Conservation (phyloP, 2,329 filamentous ascomycete genomes). For the Microdochium nivale region DNA sequence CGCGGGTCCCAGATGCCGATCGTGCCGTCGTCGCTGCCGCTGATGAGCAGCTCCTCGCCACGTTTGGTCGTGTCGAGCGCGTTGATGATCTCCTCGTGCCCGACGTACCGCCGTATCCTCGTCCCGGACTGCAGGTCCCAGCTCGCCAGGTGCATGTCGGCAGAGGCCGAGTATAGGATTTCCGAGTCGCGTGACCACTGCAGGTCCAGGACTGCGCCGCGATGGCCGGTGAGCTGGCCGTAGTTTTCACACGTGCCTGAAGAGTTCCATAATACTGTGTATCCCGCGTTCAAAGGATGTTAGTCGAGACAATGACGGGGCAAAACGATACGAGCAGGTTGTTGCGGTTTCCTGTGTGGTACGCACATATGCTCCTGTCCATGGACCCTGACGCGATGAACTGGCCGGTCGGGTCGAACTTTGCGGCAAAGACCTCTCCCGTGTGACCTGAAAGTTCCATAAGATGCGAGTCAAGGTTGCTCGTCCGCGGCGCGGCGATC, state of each 20-base stretch:
- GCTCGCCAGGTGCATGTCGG: slow-evolving; percentile 85
- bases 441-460: slow-evolving; percentile 81
- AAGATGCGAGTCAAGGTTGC: slow-evolving; percentile 76
- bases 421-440: slow-evolving; percentile 85
- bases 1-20: slow-evolving; percentile 96
- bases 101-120: slow-evolving; percentile 82
- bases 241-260: slow-evolving; percentile 94
- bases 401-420: slow-evolving; percentile 82
- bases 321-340: too few species aligned
- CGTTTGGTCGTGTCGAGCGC: slow-evolving; percentile 79
- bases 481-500: slow-evolving; percentile 53
- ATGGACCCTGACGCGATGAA: slow-evolving; percentile 91
- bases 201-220: slow-evolving; percentile 81
- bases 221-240: slow-evolving; percentile 78
- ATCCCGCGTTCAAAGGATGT: background rate
- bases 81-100: slow-evolving; percentile 96
- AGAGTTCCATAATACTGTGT: slow-evolving; percentile 80
- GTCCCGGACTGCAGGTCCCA: slow-evolving; percentile 93
- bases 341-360: too few species aligned
- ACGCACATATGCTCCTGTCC: slow-evolving; percentile 81
- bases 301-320: background rate
- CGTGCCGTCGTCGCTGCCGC: slow-evolving; percentile 85
- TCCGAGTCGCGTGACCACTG: slow-evolving; percentile 96
- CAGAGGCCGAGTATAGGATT: slow-evolving; percentile 84
- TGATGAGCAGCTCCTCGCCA: slow-evolving; percentile 84